Base-by-base conservation (phyloP, 345 rosid species). In the Salix purpurea region DNA sequence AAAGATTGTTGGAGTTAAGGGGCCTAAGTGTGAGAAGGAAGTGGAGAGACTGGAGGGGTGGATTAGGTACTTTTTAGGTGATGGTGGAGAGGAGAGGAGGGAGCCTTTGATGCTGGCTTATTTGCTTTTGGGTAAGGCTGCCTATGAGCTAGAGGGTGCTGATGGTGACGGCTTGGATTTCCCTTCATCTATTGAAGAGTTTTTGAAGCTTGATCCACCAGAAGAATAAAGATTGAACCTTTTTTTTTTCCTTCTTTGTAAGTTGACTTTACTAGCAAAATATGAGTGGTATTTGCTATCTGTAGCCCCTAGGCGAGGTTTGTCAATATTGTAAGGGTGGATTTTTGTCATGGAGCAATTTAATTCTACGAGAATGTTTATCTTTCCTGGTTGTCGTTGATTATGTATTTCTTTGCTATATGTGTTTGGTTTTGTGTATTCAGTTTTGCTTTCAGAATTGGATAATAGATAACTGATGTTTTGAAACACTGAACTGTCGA, bases 51-150 rank as follows among this genome's bases (percentile, higher is more conserved):
- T 89, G 76, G 85, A 87, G 32, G 81, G 87, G 3, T 83, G 90
- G 90, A 80, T 89, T 65, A 76, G 73, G 50, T 69, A 79, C 75
- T 83, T 81, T 56, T 44, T 75, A 80, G 69, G 60, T 54, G 78
- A 71, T 10, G 70, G 77, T 50, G 44, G 56, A 58, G 79, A 79
- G 23, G 82, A 79, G 69, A 72, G 71, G 50, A 71, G 15, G 58
- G 86, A 89, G 83, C 87, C 87, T 30, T 80, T 85, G 76, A 82
- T 88, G 79, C 16, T 89, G 78, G 85, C 87, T 56, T 82, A 81
- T 81, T 79, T 85, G 87, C 85, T 87, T 36, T 34, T 89, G 83
- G 89, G 88, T 37, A 84, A 82, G 76, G 88, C 89, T 76, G 84
- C 86, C 69, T 71, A 71, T 50, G 77, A 54, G 2, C 65, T 48